Conservation (phyloP, 2,329 filamentous ascomycete genomes). For the Pseudogymnoascus sp. region DNA sequence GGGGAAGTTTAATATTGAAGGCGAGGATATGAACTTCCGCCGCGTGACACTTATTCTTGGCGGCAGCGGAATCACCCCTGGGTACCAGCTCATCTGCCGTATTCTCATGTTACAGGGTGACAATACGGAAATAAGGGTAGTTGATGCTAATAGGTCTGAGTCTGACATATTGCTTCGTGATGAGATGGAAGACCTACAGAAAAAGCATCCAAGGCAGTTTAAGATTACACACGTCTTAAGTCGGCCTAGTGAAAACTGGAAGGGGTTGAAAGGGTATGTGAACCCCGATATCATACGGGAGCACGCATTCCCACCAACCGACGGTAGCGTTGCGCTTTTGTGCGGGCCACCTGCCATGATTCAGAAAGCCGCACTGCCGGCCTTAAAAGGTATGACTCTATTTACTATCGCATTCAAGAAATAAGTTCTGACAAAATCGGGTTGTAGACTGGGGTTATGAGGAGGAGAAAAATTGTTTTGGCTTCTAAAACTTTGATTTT, state of each 20-base stretch:
- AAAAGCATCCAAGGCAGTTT: slow-evolving; percentile 32
- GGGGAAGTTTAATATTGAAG: slow-evolving; percentile 38
- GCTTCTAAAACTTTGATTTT: slow-evolving; percentile 27
- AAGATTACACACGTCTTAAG: slow-evolving; percentile 40
- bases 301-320: slow-evolving; percentile 33
- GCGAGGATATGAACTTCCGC: slow-evolving; percentile 33
- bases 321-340: slow-evolving; percentile 35
- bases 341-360: slow-evolving; percentile 45
- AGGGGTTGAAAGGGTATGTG: slow-evolving; percentile 37
- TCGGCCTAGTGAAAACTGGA: slow-evolving; percentile 36
- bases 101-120: slow-evolving; percentile 31
- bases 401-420: slow-evolving; percentile 15
- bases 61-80: slow-evolving; percentile 43
- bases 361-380: slow-evolving; percentile 42
- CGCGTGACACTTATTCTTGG: slow-evolving; percentile 41
- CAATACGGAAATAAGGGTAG: slow-evolving; percentile 32
- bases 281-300: slow-evolving; percentile 34
- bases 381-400: slow-evolving; percentile 26
- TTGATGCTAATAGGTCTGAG: slow-evolving; percentile 42
- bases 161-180: slow-evolving; percentile 38
- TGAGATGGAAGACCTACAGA: slow-evolving; percentile 35
- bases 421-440: slow-evolving; percentile 12
- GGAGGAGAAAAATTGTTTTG: slow-evolving; percentile 38
- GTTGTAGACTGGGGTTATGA: slow-evolving; percentile 32
- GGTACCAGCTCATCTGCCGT: slow-evolving; percentile 40